Evolutionary conservation across 2,329 filamentous ascomycete genomes (phyloP), one percentile per base, ranked within the genome.

Genomic region (Aureobasidium sp.): DNA sequence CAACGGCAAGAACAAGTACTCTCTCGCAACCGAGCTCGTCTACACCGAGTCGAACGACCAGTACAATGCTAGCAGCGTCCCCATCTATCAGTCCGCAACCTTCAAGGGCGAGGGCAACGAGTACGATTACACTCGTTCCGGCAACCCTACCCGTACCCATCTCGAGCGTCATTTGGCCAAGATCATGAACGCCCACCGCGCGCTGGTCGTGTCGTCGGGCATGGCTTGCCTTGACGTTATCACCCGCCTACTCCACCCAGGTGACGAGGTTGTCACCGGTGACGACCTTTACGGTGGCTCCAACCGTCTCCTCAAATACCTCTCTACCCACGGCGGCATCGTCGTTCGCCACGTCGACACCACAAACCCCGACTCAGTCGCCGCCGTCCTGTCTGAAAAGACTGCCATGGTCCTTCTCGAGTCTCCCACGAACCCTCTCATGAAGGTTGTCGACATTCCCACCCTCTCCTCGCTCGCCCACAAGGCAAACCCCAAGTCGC

Each of bases 151-250:
- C 61, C 85, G 94, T 65, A 95, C 93, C 35, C 94, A 99, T 71
- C 84, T 99, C 64, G 94, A 99, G 78, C 86, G 93, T 62, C 94
- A 99, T 75, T 80, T 99, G 68, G 94, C 95, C 70, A 99, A 99
- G 83, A 95, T 99, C 73, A 99, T 99, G 95, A 92, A 90, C 68
- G 94, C 94, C 47, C 85, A 86, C 69, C 88, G 95, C 60, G 90
- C 90, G 10, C 83, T 99, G 54, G 93, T 95, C 51, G 93, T 97
- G 46, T 91, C 92, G 58, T 97, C 93, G 0, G 94, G 94, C 61
- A 99, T 99, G 94, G 94, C 91, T 57, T 94, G 94, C 25, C 79
- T 97, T 69, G 94, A 99, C 75, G 93, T 99, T 65, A 96, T 99
- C 67, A 95, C 91, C 17, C 87, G 94, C 58, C 79, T 97, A 15